Evolutionary conservation across 2,329 filamentous ascomycete genomes (phyloP), one percentile per base, ranked within the genome.

Genomic region (Xenosphaeropsis pyriputrescens): DNA sequence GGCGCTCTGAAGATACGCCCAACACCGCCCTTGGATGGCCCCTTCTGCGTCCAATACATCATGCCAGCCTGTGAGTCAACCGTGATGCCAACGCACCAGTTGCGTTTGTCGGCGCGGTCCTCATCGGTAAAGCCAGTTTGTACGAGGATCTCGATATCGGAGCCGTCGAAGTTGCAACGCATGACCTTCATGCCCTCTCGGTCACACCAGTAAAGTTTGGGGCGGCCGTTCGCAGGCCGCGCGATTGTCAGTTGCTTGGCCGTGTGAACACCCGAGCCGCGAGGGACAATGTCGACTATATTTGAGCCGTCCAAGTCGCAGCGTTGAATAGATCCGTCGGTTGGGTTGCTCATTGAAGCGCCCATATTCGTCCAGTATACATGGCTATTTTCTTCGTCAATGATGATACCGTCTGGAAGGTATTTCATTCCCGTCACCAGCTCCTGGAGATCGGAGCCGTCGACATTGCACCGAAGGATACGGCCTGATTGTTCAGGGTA

Each of bases 11-110:
- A 70, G 32, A 78, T 72, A 3, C 64, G 59, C 0, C 73, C 73
- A 31, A 60, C 48, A 2, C 52, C 54, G 0, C 57, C 61, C 49
- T 75, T 76, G 3, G 63, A 60, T 0, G 59, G 54, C 0, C 73
- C 72, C 46, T 77, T 76, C 37, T 76, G 72, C 0, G 67, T 70
- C 72, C 72, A 78, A 57, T 68, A 76, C 34, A 77, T 57, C 32
- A 63, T 60, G 12, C 61, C 59, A 1, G 54, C 52, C 0, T 50
- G 41, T 0, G 54, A 53, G 3, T 63, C 61, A 0, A 77, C 57
- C 0, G 64, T 51, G 30, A 78, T 60, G 2, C 73, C 72, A 7
- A 77, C 71, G 39, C 68, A 72, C 69, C 69, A 73, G 4, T 57
- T 51, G 6, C 34, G 22, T 17, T 48, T 36, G 36, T 50, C 40